Evolutionary conservation across 345 rosid genomes (phyloP), one percentile per base, ranked within the genome.

Genomic region (Theobroma cacao): DNA sequence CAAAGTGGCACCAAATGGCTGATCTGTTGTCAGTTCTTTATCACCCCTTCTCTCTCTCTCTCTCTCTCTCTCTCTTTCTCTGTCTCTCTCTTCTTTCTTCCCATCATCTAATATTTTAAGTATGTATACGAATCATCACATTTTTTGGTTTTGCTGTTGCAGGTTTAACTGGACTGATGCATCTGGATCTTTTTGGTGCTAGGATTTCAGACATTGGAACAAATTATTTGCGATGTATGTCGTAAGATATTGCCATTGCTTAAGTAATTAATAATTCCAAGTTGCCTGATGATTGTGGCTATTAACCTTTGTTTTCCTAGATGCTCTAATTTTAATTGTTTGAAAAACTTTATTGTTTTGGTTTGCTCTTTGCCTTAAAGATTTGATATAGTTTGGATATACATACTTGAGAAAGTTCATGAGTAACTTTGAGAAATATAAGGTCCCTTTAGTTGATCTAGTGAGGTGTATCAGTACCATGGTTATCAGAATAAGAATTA

Each of bases 171-270:
- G 82, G 84, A 65, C 86, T 91, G 86, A 84, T 85, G 10, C 85
- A 84, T 82, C 84, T 88, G 76, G 92, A 91, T 82, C 91, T 89
- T 22, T 93, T 94, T 40, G 95, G 98, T 77, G 98, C 97, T 74
- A 92, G 88, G 28, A 90, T 91, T 83, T 87, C 97, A 8, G 98
- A 94, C 77, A 82, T 86, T 76, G 92, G 94, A 75, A 83, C 92
- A 31, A 78, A 81, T 55, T 75, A 84, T 85, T 65, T 89, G 78
- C 81, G 76, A 69, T 78, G 94, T 89, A 81, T 45, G 80, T 77
- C 12, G 26, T 43, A 62, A 48, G 22, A 15, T 69, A 28, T 53
- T 15, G 28, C 12, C 36, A 24, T 43, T 56, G 33, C 50, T 4
- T 30, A 30, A 53, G 59, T 58, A 48, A 74, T 33, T 83, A 43